A percentile compares a stretch with the other conserved stretches of the same genome.
phyloP scores from a whole-genome alignment of 164 flowering plant genomes.

The Vitis amurensis region DNA sequence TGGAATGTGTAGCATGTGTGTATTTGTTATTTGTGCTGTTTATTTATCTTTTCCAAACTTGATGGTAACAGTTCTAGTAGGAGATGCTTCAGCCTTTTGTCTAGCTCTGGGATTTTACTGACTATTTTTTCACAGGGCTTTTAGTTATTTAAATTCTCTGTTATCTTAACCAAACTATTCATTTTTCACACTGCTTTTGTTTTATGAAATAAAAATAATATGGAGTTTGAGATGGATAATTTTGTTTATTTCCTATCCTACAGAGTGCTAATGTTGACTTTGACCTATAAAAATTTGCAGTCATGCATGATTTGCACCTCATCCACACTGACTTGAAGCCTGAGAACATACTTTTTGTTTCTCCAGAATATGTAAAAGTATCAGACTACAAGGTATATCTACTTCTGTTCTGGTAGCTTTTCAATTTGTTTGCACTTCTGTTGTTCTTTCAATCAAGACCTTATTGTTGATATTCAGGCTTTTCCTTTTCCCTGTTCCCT shows the following conservation, averaged over 20 bases:
- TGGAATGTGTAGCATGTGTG: constrained; percentile 68
- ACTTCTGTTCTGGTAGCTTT: not conserved
- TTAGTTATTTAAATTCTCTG: not conserved
- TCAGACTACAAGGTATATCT: constrained; percentile 40
- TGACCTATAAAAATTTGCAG: constrained; percentile 24
- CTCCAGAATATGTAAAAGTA: constrained; percentile 39
- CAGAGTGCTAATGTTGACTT: not conserved
- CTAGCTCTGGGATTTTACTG: not conserved
- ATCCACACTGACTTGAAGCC: constrained; percentile 53
- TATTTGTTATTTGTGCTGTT: constrained; percentile 15
- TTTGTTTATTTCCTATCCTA: not conserved
- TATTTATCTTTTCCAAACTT: constrained; percentile 5
- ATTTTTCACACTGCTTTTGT: not conserved
- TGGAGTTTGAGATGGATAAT: not conserved
- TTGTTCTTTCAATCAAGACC: not conserved
- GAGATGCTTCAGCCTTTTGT: not conserved
- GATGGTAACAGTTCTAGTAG: not conserved
- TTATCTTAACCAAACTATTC: no score
- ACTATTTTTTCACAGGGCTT: not conserved
- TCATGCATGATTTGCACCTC: constrained; percentile 49
- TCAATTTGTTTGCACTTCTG: not conserved
- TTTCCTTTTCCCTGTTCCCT: not conserved
- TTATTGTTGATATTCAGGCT: not conserved
- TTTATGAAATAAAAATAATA: not conserved
- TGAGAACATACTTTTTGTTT: constrained; percentile 44